Evolutionary conservation across 116 monocot genomes (phyloP), one percentile per base, ranked within the genome.

Genomic region (Cymodocea nodosa): DNA sequence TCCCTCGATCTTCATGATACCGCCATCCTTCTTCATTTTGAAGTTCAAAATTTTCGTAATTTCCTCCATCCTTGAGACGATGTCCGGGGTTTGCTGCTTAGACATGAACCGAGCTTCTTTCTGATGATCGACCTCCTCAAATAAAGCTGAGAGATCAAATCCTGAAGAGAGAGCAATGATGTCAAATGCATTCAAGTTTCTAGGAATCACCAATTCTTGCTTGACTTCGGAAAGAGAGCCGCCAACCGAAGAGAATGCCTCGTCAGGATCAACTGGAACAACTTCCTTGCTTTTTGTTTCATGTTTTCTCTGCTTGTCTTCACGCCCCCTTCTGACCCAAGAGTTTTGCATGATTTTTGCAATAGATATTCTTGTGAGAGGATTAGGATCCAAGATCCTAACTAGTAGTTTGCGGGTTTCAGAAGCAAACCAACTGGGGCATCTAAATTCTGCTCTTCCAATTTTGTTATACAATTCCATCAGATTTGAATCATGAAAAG

Each of bases 61-160:
- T 35, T 86, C 80, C 68, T 89, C 84, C 8, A 94, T 52, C 65
- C 82, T 85, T 12, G 80, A 82, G 34, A 94, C 79, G 5, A 94
- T 80, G 24, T 57, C 66, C 0, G 62, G 15, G 3, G 89, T 76
- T 9, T 77, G 73, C 52, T 71, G 58, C 22, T 50, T 63, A 12
- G 82, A 84, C 23, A 82, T 80, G 67, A 94, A 89, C 35, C 86
- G 39, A 7, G 70, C 71, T 67, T 61, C 36, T 64, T 72, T 64
- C 62, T 5, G 40, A 49, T 20, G 56, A 14, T 52, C 70, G 4
- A 56, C 63, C 64, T 65, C 52, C 63, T 77, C 80, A 50, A 84
- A 84, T 65, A 84, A 53, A 15, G 80, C 80, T 16, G 84, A 84
- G 7, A 84, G 74, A 25, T 84, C 84, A 35, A 84, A 80, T 15